These are phyloP conservation scores for Blastomyces parvus DNA, from an alignment of 2,329 filamentous ascomycete genomes.

Conservation along the genomic window DNA sequence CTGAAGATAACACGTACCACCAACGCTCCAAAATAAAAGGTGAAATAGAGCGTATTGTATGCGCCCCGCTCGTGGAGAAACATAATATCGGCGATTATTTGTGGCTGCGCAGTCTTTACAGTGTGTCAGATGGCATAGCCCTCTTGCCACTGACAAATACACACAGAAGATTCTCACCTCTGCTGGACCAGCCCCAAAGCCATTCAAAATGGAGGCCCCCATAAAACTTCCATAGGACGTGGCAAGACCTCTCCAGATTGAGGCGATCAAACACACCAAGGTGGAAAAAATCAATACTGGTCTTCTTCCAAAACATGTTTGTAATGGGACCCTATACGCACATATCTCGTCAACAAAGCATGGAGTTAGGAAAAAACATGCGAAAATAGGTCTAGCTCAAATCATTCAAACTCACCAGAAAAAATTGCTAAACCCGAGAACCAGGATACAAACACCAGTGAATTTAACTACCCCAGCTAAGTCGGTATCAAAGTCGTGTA, in stretches of 20 bases:
- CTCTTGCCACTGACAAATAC: background rate
- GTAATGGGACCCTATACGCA: constrained; percentile 43
- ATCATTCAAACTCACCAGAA: constrained; percentile 39
- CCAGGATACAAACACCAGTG: constrained; percentile 47
- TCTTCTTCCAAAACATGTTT: constrained; percentile 46
- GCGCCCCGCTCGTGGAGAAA: constrained; percentile 57
- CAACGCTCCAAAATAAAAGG: constrained; percentile 52
- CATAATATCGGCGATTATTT: constrained; percentile 55
- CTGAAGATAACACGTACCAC: constrained; percentile 38
- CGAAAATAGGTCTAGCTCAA: no score
- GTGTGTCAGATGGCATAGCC: background rate
- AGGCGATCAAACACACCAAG: constrained; percentile 44
- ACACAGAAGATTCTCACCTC: constrained; percentile 31
- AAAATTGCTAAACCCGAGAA: constrained; percentile 52
- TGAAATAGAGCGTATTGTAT: constrained; percentile 54
- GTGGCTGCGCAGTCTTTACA: constrained; percentile 46
- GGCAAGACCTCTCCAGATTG: constrained; percentile 51
- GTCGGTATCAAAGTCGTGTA: constrained; percentile 46
- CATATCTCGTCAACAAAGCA: background rate
- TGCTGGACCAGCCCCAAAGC: constrained; percentile 52
- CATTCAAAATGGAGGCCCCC: constrained; percentile 54
- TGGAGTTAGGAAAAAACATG: background rate
- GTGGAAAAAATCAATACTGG: constrained; percentile 46
- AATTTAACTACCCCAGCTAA: constrained; percentile 48
- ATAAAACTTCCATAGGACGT: constrained; percentile 53